Base-by-base conservation (phyloP, 2,329 filamentous ascomycete genomes). In the Hypoxylon sp. region DNA sequence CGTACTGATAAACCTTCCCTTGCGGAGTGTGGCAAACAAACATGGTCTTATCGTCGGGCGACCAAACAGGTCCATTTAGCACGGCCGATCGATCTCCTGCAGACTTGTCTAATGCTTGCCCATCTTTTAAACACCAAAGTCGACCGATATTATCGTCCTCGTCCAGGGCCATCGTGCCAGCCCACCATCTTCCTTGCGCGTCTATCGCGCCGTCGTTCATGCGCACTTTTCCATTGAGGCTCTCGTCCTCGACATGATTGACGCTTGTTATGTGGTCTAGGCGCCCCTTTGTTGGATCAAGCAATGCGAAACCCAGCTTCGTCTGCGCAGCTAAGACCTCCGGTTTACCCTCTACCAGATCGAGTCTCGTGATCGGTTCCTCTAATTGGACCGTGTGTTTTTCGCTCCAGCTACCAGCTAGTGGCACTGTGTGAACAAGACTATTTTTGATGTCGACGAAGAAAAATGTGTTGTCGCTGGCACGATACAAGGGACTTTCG, bases 121-220 rank as follows among this genome's bases (percentile, higher is more conserved):
- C 55, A n/a, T 36, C 38, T 7, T 51, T 15, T 20, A 62, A 42
- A 36, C 61, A 53, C 61, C 61, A 64, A 4, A 64, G 56, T 30
- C 58, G 52, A 7, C 60, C 63, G 23, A 64, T 49, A 7, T 48
- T 36, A 4, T 40, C 50, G 46, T 62, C 46, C 30, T 65, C 59
- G 15, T 64, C 56, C 11, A 57, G 37, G 11, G 61, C 63, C 61
- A 65, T 65, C 4, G 61, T 56, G 7, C 52, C 55, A 8, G 60
- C 60, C 62, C 61, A 67, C 61, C 60, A 63, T 6, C 61, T 45
- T 1, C 61, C 60, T 1, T 44, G 37, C 2, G 51, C 51, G 7
- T 64, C 61, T 25, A 66, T 59, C 12, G 41, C 59, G 1, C 64
- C 59, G 20, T 66, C 62, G 9, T 66, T 63, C 58, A 64, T 60